Evolutionary conservation across 805 yeast genomes (phyloP), one percentile per base, ranked within the genome.

Genomic region (Zygotorulaspora sp.): DNA sequence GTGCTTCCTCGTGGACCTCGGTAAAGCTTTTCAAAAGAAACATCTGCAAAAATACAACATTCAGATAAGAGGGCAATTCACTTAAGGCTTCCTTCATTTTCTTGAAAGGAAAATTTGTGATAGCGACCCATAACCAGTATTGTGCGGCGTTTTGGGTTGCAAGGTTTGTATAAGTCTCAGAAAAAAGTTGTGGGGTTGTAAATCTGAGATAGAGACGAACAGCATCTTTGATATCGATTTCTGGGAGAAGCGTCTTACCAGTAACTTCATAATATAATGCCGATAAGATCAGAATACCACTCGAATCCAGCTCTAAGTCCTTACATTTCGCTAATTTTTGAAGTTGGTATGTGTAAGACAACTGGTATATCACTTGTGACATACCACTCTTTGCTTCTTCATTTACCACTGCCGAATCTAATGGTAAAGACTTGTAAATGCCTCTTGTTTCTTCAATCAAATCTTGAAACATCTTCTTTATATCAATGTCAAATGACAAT

Each of bases 401-500:
- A 26, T 53, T 47, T 13, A 53, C 50, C 32, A 65, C 55, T n/a
- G 55, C 56, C 3, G 45, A 29, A 15, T 54, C 61, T 4, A 47
- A 37, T 7, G 59, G 62, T 27, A 59, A 30, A 8, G 57, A 50
- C 5, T 50, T 49, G 33, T 82, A 75, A 2, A 81, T 52, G 2
- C 55, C 49, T 28, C 57, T 59, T 2, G 79, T 59, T 22, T 67
- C 66, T 3, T 55, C 49, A 6, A 68, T 52, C 51, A 51, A 58
- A 2, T 62, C 47, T 2, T 48, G 43, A 30, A 80, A 70, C 15
- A 61, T 58, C 1, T 52, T 50, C n/a, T 61, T 62, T 9, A 78
- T 62, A 36, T 80, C 76, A 35, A 86, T 53, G 58, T 89, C 97
- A 59, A 74, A 75, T 3, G 92, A 76, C 21, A 68, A 52, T 0